Base-by-base conservation (phyloP, 768 basidiomycete species). In the Termitomyces bulborhizus region DNA sequence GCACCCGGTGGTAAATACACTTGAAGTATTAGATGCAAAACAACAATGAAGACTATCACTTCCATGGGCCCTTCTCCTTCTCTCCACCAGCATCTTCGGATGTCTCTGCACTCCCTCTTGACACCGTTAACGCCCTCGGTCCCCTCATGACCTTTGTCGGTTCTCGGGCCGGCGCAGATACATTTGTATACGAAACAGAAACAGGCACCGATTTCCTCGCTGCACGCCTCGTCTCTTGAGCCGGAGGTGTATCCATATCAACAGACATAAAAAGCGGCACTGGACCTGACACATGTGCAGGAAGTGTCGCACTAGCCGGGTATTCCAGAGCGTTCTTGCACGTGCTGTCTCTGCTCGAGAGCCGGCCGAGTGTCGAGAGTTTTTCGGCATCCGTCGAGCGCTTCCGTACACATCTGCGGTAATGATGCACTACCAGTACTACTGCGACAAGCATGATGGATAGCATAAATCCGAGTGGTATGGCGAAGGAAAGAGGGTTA, bases 381-480 rank as follows among this genome's bases (percentile, higher is more conserved):
- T 63, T 64, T 54, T 64, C 62, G 3, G 60, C 46, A 21, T 66
- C 58, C 3, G 32, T 54, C 16, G 47, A 51, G 45, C 62, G 56
- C 44, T 67, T 62, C 29, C 59, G 47, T 31, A 54, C 52, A 11
- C 63, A 57, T 51, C 64, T 68, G 16, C 67, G 62, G 29, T 65
- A 64, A 43, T 66, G 68, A 9, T 63, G 65, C 41, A 72, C 49
- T 6, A 65, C 64, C 24, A 73, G 57, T 27, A 57, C 56, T 9
- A 61, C 51, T 3, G 71, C 71, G 13, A 71, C 48, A 6, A 74
- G 42, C 6, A 71, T 49, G 39, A 73, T 64, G 9, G 61, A 66
- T 9, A 66, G 64, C 27, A 72, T 61, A 43, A 68, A 60, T 15
- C 71, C 69, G 8, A 73, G 62, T 2, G 72, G 73, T 21, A 73